Evolutionary conservation across 2,329 filamentous ascomycete species (phyloP).

Genomic region (Ascochyta lentis): DNA sequence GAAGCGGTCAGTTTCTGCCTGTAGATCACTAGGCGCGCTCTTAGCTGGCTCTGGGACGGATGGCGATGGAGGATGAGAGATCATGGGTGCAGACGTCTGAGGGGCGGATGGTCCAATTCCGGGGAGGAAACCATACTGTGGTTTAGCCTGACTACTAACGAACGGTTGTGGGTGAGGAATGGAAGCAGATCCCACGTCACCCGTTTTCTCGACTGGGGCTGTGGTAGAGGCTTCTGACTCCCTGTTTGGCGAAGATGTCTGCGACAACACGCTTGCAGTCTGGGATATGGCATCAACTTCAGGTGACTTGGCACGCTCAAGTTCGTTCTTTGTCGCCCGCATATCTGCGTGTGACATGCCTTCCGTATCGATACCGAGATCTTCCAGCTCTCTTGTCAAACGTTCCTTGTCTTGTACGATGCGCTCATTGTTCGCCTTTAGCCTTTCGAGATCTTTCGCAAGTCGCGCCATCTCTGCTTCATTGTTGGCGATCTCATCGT

Average conservation of each 20-base stretch:
- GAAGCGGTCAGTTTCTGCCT: neutral
- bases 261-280: neutral
- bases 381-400: constrained; percentile 57
- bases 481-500: constrained; percentile 53
- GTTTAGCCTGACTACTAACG: neutral
- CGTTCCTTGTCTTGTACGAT: constrained; percentile 51
- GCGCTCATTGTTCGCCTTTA: constrained; percentile 48
- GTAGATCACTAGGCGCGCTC: neutral
- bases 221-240: neutral
- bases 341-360: constrained; percentile 55
- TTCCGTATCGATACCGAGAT: constrained; percentile 56
- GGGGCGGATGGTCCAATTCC: constrained; percentile 21
- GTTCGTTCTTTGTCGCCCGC: constrained; percentile 51
- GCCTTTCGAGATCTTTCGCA: constrained; percentile 54
- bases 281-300: constrained; percentile 5
- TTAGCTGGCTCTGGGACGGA: neutral
- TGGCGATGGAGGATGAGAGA: neutral
- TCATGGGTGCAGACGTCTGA: neutral
- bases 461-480: constrained; percentile 51
- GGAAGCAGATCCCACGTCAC: neutral
- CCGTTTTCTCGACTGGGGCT: neutral
- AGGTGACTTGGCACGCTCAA: constrained; percentile 36
- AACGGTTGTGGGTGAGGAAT: neutral
- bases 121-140: constrained; percentile 15
- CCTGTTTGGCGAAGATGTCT: neutral